A percentile compares a stretch with the other conserved stretches of the same genome.
phyloP scores from a whole-genome alignment of 441 rosid species.

The Erodium moschatum region DNA sequence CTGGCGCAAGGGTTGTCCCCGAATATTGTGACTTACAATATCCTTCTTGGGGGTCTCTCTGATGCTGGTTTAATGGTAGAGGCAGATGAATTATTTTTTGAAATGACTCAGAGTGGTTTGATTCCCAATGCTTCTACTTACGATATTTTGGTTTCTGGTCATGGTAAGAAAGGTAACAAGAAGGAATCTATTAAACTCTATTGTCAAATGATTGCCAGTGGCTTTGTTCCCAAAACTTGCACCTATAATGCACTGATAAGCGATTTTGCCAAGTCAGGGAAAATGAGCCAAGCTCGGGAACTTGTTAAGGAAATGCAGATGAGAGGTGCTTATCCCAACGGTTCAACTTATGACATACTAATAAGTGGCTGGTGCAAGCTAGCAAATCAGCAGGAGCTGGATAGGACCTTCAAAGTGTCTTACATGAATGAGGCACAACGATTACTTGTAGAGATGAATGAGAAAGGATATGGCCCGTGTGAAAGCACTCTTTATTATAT shows the following conservation, averaged over 20 bases:
- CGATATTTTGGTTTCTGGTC: conserved; percentile 57
- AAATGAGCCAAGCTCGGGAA: conserved; percentile 75
- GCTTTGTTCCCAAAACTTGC: conserved; percentile 66
- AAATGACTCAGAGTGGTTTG: conserved; percentile 59
- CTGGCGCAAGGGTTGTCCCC: conserved; percentile 46
- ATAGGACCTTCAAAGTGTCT: conserved; percentile 35
- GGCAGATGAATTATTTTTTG: conserved; percentile 39
- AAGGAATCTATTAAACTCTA: conserved; percentile 55
- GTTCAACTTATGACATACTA: conserved; percentile 66
- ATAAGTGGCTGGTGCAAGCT: conserved; percentile 65
- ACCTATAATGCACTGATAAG: conserved; percentile 71
- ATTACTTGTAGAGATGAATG: conserved; percentile 59
- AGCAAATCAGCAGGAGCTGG: conserved; percentile 44
- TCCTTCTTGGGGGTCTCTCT: conserved; percentile 54
- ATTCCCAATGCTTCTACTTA: conserved; percentile 54
- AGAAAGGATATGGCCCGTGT: conserved; percentile 54
- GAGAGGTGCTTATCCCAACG: conserved; percentile 49
- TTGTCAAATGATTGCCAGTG: conserved; percentile 68
- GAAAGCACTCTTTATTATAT: conserved; percentile 50
- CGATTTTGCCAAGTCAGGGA: conserved; percentile 53
- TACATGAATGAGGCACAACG: conserved; percentile 53
- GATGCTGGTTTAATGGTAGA: conserved; percentile 41
- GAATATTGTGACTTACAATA: conserved; percentile 54
- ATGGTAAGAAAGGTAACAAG: conserved; percentile 60
- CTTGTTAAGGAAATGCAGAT: conserved; percentile 67